phyloP scores from a whole-genome alignment of 768 basidiomycete species.

The Tricholoma hemisulphureum region DNA sequence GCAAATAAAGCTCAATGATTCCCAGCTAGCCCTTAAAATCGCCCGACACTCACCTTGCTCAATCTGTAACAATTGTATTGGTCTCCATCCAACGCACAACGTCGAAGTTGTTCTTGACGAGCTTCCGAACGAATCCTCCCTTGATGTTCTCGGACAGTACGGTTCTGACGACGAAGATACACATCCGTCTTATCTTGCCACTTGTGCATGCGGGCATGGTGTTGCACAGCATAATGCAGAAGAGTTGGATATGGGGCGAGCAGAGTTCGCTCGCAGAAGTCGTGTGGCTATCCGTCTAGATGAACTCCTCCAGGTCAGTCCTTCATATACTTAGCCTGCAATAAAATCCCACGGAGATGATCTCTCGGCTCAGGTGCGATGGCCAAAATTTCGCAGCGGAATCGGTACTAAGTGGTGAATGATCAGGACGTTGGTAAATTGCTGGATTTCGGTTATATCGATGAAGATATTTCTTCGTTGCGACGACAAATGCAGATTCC shows the following conservation, averaged over 20 bases:
- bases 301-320: slow-evolving; percentile 72
- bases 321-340: slow-evolving; percentile 5
- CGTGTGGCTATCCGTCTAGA: slow-evolving; percentile 79
- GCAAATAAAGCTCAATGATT: slow-evolving; percentile 45
- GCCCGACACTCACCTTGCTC: slow-evolving; percentile 78
- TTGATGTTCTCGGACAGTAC: slow-evolving; percentile 59
- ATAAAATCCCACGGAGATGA: background rate
- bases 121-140: slow-evolving; percentile 44
- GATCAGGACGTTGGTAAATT: slow-evolving; percentile 69
- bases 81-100: slow-evolving; percentile 62
- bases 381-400: background rate
- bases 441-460: slow-evolving; percentile 75
- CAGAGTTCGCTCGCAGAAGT: slow-evolving; percentile 69
- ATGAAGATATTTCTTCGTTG: slow-evolving; percentile 67
- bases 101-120: slow-evolving; percentile 61
- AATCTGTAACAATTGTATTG: slow-evolving; percentile 62
- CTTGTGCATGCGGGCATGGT: slow-evolving; percentile 70
- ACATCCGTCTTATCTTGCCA: slow-evolving; percentile 49
- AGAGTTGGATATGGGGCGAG: slow-evolving; percentile 49
- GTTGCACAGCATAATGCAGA: slow-evolving; percentile 67
- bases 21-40: slow-evolving; percentile 67
- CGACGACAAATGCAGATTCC: slow-evolving; percentile 67
- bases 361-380: background rate
- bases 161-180: slow-evolving; percentile 70
- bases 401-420: background rate